Conservation (phyloP, 257 asterid genomes). For the Gardenia jasminoides region DNA sequence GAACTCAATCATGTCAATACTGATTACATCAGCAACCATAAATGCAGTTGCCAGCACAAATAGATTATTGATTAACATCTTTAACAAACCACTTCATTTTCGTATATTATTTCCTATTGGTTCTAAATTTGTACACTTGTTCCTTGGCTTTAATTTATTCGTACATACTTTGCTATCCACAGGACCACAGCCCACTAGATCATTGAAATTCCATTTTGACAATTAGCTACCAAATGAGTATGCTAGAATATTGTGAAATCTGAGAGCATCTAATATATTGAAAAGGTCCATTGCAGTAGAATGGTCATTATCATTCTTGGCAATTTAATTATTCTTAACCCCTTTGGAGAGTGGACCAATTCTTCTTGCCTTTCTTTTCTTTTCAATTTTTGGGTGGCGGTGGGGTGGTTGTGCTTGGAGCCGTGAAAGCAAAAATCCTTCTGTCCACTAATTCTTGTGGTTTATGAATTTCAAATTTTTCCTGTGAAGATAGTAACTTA, state of each 20-base stretch:
- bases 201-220: background rate
- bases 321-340: background rate
- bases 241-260: background rate
- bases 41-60: background rate
- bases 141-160: background rate
- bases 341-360: background rate
- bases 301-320: background rate
- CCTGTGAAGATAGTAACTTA: too few relatives aligned
- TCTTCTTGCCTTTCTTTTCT: background rate
- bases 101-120: background rate
- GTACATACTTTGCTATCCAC: background rate
- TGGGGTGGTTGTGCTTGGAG: background rate
- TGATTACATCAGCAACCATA: background rate
- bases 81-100: background rate
- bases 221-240: background rate
- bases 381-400: background rate
- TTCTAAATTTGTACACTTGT: background rate
- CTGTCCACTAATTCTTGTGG: background rate
- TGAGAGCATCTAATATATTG: background rate
- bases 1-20: background rate
- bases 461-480: background rate
- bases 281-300: background rate
- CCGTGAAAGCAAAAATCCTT: background rate
- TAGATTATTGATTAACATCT: background rate
- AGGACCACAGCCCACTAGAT: background rate